phyloP scores from a whole-genome alignment of 495 filamentous ascomycete species.

The Aspergillus campestris region DNA sequence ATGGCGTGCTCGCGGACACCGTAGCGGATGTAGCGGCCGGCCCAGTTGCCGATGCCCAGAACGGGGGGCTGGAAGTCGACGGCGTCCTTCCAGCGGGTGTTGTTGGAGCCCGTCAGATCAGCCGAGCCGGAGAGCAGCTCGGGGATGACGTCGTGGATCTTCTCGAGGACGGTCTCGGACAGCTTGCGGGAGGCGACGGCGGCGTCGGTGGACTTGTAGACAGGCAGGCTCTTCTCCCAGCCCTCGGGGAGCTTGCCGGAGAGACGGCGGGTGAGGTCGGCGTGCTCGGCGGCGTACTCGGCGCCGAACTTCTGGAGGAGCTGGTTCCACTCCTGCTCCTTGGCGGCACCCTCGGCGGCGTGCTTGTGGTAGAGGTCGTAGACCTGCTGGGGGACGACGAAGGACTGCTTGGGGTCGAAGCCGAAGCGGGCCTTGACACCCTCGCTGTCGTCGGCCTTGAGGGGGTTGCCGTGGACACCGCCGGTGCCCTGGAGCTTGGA shows the following conservation, averaged over 20 bases:
- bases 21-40: slow-evolving; percentile 91
- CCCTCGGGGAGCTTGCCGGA: slow-evolving; percentile 83
- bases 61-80: slow-evolving; percentile 94
- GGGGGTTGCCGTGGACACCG: slow-evolving; percentile 89
- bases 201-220: slow-evolving; percentile 79
- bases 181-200: slow-evolving; percentile 90
- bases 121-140: slow-evolving; percentile 94
- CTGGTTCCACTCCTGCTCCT: slow-evolving; percentile 92
- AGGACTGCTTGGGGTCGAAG: slow-evolving; percentile 89
- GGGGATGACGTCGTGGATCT: slow-evolving; percentile 73
- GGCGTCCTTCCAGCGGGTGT: slow-evolving; percentile 95
- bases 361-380: slow-evolving; percentile 85
- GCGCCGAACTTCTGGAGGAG: slow-evolving; percentile 78
- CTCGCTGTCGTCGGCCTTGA: slow-evolving; percentile 90
- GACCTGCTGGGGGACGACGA: slow-evolving; percentile 89
- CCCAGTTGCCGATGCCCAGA: slow-evolving; percentile 75
- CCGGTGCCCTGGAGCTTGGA: slow-evolving; percentile 89
- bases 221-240: slow-evolving; percentile 91
- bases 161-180: slow-evolving; percentile 86
- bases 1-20: slow-evolving; percentile 97
- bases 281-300: slow-evolving; percentile 66
- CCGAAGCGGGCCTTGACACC: slow-evolving; percentile 88
- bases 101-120: slow-evolving; percentile 96
- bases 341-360: slow-evolving; percentile 73
- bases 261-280: slow-evolving; percentile 75